Evolutionary conservation across 148 eudicot genomes (phyloP), one percentile per base, ranked within the genome.

Genomic region (Nepenthes gracilis): DNA sequence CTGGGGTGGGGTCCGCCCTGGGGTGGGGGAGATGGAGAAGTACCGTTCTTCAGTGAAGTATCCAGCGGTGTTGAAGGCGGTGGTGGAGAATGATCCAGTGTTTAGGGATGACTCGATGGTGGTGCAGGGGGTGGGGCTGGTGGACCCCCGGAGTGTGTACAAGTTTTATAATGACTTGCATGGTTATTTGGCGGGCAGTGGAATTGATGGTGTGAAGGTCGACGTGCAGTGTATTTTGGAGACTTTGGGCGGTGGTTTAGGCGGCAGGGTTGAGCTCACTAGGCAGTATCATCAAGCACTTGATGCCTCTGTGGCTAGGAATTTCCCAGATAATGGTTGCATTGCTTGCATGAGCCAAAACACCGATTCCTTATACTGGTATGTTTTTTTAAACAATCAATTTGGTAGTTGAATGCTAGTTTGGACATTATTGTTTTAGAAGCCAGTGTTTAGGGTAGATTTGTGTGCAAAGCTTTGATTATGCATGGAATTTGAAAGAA

Each of bases 281-380:
- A 69, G 77, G 64, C 79, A 75, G 72, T 90, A 84, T 43, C 97
- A 86, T 62, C 97, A 86, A 51, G 97, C 94, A 0, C 81, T 90
- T 12, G 97, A 90, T 72, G 80, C 89, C 8, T 90, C 95, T 13
- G 76, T 90, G 9, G 74, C 90, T 40, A 65, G 73, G 55, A 86
- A 90, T 67, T 90, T 90, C 55, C 85, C 84, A 0, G 97, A 86
- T 52, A 90, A 90, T 68, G 97, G 88, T 1, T 86, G 88, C 80
- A 90, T 90, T 58, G 94, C 90, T 33, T 90, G 97, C 69, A 90
- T 90, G 97, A 82, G 97, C 74, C 97, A 90, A 54, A 81, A 81
- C 49, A 87, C 85, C n/a, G 95, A 87, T 67, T 81, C 90, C 7
- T 74, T 87, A 52, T 87, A 87, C 63, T 74, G 82, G 95, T 87